A percentile compares a stretch with the other conserved stretches of the same genome.
These are phyloP conservation scores for Umbelopsis sp. DNA, from an alignment of 192 early-diverging fungal species.

Conservation along the genomic window DNA sequence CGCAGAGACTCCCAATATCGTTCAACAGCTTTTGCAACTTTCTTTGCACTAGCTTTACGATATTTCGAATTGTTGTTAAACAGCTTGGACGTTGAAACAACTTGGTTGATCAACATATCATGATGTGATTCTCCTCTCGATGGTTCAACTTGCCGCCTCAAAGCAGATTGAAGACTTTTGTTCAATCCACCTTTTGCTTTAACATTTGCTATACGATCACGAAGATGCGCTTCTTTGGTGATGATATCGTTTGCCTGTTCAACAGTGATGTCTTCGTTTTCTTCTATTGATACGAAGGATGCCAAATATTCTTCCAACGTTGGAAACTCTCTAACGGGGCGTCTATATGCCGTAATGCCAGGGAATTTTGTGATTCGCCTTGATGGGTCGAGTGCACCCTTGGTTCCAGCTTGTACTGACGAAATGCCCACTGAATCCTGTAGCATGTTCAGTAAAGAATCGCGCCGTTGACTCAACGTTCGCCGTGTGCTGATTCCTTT, in stretches of 20 bases:
- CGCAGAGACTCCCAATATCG: constrained; percentile 57
- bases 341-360: constrained; percentile 19
- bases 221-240: constrained; percentile 41
- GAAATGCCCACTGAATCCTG: constrained; percentile 41
- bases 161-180: constrained; percentile 23
- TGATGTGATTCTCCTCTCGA: constrained; percentile 40
- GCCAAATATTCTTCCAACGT: constrained; percentile 48
- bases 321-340: constrained; percentile 32
- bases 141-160: constrained; percentile 41
- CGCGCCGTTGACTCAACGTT: constrained; percentile 42
- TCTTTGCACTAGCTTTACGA: constrained; percentile 44
- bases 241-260: constrained; percentile 43
- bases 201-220: constrained; percentile 45
- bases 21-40: constrained; percentile 53
- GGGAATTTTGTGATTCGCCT: neutral
- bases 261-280: constrained; percentile 56
- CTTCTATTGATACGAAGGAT: constrained; percentile 62
- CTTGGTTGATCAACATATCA: constrained; percentile 47
- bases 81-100: constrained; percentile 36
- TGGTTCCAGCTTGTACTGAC: constrained; percentile 11
- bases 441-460: constrained; percentile 47
- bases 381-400: constrained; percentile 9
- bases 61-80: constrained; percentile 44
- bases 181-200: constrained; percentile 49
- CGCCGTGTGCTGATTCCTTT: constrained; percentile 47